A percentile compares a stretch with the other conserved stretches of the same genome.
phyloP scores from a whole-genome alignment of 345 rosid species.

The Trapa bicornis region DNA sequence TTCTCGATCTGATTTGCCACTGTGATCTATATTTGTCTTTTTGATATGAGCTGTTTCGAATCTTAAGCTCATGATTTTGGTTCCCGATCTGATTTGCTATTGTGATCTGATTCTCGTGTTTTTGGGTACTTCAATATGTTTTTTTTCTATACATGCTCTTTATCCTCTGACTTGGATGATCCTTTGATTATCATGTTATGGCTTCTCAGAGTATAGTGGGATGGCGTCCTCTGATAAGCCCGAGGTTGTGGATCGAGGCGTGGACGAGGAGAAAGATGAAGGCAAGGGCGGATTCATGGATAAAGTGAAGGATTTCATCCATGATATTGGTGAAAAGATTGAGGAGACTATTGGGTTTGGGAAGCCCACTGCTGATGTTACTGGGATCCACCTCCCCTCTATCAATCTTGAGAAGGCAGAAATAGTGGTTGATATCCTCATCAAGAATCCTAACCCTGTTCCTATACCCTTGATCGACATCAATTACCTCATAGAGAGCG shows the following conservation, averaged over 20 bases:
- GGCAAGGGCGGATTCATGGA: slow-evolving; percentile 67
- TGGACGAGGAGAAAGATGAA: slow-evolving; percentile 44
- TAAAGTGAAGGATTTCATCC: slow-evolving; percentile 88
- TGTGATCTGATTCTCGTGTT: too few relatives aligned
- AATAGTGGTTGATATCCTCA: slow-evolving; percentile 63
- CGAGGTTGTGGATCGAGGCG: slow-evolving; percentile 41
- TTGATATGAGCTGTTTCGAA: too few relatives aligned
- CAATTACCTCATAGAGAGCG: slow-evolving; percentile 74
- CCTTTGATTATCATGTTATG: too few relatives aligned
- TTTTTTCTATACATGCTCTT: too few relatives aligned
- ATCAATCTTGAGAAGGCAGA: slow-evolving; percentile 85
- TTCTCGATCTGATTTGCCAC: too few relatives aligned
- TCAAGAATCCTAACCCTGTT: slow-evolving; percentile 89
- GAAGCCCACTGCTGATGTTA: slow-evolving; percentile 89
- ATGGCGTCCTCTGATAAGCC: slow-evolving; percentile 69
- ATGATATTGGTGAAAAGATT: slow-evolving; percentile 85
- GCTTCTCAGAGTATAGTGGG: slow-evolving; percentile 6
- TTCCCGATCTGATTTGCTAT: too few relatives aligned
- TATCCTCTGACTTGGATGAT: too few relatives aligned
- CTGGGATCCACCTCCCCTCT: slow-evolving; percentile 59
- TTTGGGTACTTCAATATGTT: too few relatives aligned
- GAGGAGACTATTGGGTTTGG: slow-evolving; percentile 88
- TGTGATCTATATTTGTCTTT: too few relatives aligned
- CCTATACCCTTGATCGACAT: slow-evolving; percentile 86
- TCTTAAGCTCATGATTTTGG: too few relatives aligned